Evolutionary conservation across 75 land plant species (phyloP).

Genomic region (Selaginella moellendorffii): DNA sequence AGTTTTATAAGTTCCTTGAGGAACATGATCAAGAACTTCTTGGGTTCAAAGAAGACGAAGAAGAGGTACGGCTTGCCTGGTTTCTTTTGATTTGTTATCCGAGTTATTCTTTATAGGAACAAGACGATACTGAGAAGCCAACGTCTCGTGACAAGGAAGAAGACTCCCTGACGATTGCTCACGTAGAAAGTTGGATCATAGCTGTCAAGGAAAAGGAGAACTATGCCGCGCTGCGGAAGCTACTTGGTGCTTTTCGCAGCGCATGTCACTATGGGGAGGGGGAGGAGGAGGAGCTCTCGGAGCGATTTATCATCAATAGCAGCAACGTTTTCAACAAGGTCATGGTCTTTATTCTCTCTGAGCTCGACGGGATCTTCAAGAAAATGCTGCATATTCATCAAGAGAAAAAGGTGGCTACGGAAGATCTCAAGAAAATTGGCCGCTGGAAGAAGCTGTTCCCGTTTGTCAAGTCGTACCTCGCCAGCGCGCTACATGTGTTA

Average conservation of each 20-base stretch:
- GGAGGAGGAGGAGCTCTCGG: slow-evolving; percentile 31
- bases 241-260: slow-evolving; percentile 56
- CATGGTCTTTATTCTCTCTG: slow-evolving; percentile 45
- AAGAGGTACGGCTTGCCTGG: slow-evolving; percentile 25
- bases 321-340: slow-evolving; percentile 68
- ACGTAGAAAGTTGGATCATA: slow-evolving; percentile 64
- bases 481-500: slow-evolving; percentile 59
- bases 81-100: too few species aligned
- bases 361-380: slow-evolving; percentile 53
- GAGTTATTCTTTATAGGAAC: too few species aligned
- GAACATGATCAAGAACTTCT: slow-evolving; percentile 76
- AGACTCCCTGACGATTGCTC: slow-evolving; percentile 33
- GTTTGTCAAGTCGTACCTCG: slow-evolving; percentile 68
- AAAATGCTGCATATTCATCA: slow-evolving; percentile 33
- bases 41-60: slow-evolving; percentile 67
- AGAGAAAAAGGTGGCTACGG: slow-evolving; percentile 39
- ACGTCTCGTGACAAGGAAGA: slow-evolving; percentile 18
- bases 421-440: slow-evolving; percentile 30
- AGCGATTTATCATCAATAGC: slow-evolving; percentile 42
- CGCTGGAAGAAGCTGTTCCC: slow-evolving; percentile 53
- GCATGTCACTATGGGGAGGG: slow-evolving; percentile 94
- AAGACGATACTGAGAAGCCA: neutral
- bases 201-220: slow-evolving; percentile 33
- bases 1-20: slow-evolving; percentile 70
- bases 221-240: slow-evolving; percentile 43